Conservation (phyloP, 352 stramenopile species). For the Phytopythium vexans region DNA sequence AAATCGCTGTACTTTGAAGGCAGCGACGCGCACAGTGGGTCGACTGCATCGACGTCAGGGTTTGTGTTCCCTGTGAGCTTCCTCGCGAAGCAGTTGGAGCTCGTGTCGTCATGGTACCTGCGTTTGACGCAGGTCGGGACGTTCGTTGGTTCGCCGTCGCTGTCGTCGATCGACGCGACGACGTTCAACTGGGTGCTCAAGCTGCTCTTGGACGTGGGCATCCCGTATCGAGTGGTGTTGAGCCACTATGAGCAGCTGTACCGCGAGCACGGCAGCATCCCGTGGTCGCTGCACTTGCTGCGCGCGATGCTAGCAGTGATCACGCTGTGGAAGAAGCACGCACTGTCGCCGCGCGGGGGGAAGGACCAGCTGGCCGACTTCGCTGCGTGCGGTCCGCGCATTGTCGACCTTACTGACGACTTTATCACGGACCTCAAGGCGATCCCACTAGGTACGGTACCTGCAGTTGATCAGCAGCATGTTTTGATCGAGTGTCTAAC, state of each 20-base stretch:
- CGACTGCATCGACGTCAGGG: slow-evolving; percentile 19
- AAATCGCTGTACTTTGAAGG: slow-evolving; percentile 70
- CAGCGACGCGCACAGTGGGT: slow-evolving; percentile 42
- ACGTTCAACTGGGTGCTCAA: slow-evolving; percentile 83
- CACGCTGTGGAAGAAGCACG: slow-evolving; percentile 80
- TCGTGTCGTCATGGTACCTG: slow-evolving; percentile 76
- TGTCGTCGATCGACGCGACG: slow-evolving; percentile 54
- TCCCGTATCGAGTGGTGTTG: slow-evolving; percentile 68
- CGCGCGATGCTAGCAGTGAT: slow-evolving; percentile 74
- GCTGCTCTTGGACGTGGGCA: slow-evolving; percentile 78
- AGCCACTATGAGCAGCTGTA: slow-evolving; percentile 83
- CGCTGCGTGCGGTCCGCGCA: slow-evolving; percentile 68
- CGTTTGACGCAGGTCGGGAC: slow-evolving; percentile 49
- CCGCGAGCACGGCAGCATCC: slow-evolving; percentile 35
- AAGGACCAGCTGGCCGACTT: slow-evolving; percentile 75
- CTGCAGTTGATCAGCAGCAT: slow-evolving; percentile 4
- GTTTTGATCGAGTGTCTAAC: slow-evolving; percentile 7
- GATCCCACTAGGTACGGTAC: slow-evolving; percentile 61
- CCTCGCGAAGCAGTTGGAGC: slow-evolving; percentile 71
- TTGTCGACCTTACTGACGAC: slow-evolving; percentile 77
- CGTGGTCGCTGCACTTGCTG: slow-evolving; percentile 80
- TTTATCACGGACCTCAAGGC: slow-evolving; percentile 80
- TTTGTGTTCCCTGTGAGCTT: slow-evolving; percentile 80
- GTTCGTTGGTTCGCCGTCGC: slow-evolving; percentile 25
- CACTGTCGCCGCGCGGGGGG: slow-evolving; percentile 59